Evolutionary conservation across 345 rosid genomes (phyloP), one percentile per base, ranked within the genome.

Genomic region (Gossypium rotundifolium): DNA sequence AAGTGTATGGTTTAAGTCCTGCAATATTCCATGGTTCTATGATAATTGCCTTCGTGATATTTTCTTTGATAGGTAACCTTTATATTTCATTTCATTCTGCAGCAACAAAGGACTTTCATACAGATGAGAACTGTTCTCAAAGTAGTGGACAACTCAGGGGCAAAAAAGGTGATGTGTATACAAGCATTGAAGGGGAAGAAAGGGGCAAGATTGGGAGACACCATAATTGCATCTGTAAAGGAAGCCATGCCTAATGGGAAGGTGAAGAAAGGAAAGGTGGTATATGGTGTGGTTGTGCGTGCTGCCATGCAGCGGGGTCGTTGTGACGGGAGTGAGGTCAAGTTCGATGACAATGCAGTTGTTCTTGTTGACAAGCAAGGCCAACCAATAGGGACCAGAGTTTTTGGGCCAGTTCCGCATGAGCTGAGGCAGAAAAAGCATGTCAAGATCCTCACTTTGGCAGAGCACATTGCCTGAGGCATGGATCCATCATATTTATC

Each of bases 281-380:
- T 87, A 11, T 81, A 85, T 42, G 97, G 90, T 46, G 95, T 95
- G 44, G 93, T 95, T 27, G 96, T 91, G 18, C 88, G 94, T 54
- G 96, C 99, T 38, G 97, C 98, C 25, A 90, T 93, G 98, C 97
- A 87, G 74, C 84, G 88, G n/a, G 98, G 98, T 3, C 94, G 98
- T 71, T 87, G 85, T 29, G 99, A 93, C 79, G 98, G 98, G 49
- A 87, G 94, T 52, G 96, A 89, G 81, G 91, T 94, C 72, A 91
- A 88, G 86, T 91, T 95, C 38, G 99, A 95, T 66, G 99, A 95
- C 82, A 93, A 93, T 7, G 99, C 99, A 0, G 93, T 88, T 44
- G 98, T 88, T 51, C 87, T 95, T 22, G 88, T 91, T 11, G 90
- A 88, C 60, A 91, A 91, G 83, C 72, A 90, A 81, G 92, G 94